These are phyloP conservation scores for Pleurotus giganteus DNA, from an alignment of 768 basidiomycete species.

Conservation along the genomic window DNA sequence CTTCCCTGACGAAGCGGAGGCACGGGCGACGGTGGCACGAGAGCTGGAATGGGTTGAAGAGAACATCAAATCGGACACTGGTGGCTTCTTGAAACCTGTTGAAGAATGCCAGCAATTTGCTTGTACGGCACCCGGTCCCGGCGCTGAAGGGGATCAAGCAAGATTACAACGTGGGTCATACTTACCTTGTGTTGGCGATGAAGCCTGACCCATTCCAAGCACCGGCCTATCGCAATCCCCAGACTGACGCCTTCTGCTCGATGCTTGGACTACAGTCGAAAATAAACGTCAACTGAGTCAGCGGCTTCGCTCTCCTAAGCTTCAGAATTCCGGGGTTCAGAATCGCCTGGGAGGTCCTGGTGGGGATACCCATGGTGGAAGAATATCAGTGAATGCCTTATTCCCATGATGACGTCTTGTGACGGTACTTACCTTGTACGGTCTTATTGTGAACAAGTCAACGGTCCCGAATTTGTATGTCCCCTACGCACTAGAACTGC, in stretches of 20 bases:
- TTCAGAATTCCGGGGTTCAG: too few relatives aligned
- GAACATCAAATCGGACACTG: conserved; percentile 39
- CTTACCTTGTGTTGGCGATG: conserved; percentile 9
- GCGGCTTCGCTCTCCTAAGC: too few relatives aligned
- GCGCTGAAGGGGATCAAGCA: conserved; percentile 31
- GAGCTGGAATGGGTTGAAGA: conserved; percentile 68
- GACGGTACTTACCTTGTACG: too few relatives aligned
- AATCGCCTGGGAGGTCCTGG: too few relatives aligned
- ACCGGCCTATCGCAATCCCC: conserved; percentile 80
- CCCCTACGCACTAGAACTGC: too few relatives aligned
- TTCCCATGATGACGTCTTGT: too few relatives aligned
- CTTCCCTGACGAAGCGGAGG: conserved; percentile 59
- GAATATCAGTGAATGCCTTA: too few relatives aligned
- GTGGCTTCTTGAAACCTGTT: conserved; percentile 38
- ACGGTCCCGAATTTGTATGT: too few relatives aligned
- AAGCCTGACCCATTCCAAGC: conserved; percentile 38
- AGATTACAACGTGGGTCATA: conserved; percentile 34
- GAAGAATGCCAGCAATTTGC: conserved; percentile 64
- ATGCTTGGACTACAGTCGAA: conserved; percentile 81
- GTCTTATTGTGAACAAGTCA: too few relatives aligned
- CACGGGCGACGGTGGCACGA: conserved; percentile 50
- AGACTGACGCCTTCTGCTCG: conserved; percentile 81
- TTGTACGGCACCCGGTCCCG: conserved; percentile 60
- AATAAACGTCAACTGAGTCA: conserved; percentile 26
- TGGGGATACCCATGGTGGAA: too few relatives aligned